Evolutionary conservation across 169 alveolate species (phyloP), one percentile per base, ranked within the genome.

Genomic region (Cryptosporidium parvum): DNA sequence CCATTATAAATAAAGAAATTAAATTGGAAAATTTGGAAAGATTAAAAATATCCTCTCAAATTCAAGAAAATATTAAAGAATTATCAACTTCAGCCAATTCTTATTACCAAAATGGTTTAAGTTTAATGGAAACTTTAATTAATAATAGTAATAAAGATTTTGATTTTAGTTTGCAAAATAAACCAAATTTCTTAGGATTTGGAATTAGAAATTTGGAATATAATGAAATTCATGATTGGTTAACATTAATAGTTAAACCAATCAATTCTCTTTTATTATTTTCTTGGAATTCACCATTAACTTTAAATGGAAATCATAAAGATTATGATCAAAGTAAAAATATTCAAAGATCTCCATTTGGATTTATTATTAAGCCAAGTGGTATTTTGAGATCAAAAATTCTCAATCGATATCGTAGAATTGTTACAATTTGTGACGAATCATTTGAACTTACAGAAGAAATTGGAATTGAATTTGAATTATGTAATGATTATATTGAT

Each of bases 211-310:
- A 39, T 10, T 16, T 73, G 9, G 37, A 53, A 33, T 73, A 56
- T 37, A 73, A 80, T 37, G 48, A 37, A n/a, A 62, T 8, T 23
- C 42, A 45, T 45, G 75, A 80, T 80, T 80, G 42, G 48, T 9
- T 80, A 23, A 37, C 69, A 1, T 29, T 80, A 1, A 31, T 62
- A n/a, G 26, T 62, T 33, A 39, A 62, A 62, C 89, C 89, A 35
- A 35, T 69, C 52, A 80, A 80, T 33, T 80, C 75, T 44, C 42
- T 80, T 23, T 42, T 80, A 45, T 18, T 80, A 21, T 80, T 80
- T 42, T 45, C 89, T 62, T 80, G 89, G 89, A 65, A 62, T 23
- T 26, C 42, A 23, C 65, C 84, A 23, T 4, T 70, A 70, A 6
- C 3, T 23, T 21, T 70, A 0, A 33, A 62, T 18, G n/a, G 18